These are phyloP conservation scores for Hibiscus syriacus DNA, from an alignment of 345 rosid genomes.

Conservation along the genomic window DNA sequence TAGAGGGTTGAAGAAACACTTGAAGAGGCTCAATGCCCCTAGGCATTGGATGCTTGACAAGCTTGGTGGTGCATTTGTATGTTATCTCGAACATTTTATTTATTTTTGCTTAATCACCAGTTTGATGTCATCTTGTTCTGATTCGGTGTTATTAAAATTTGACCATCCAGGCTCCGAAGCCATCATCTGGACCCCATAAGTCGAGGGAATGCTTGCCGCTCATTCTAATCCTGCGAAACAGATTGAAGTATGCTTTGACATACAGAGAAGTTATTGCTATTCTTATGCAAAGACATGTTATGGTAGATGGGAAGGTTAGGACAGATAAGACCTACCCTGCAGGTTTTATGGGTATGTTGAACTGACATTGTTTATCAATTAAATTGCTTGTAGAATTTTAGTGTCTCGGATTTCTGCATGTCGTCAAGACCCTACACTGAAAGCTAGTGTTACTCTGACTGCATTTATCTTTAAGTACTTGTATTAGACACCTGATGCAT, in stretches of 20 bases:
- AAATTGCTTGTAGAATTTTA: too few species aligned
- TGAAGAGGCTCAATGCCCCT: too few species aligned
- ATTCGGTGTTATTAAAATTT: neutral
- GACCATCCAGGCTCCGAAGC: constrained; percentile 56
- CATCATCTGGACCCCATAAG: constrained; percentile 80
- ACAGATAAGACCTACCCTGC: constrained; percentile 78
- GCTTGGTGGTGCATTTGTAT: constrained; percentile 53
- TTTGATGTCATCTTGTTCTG: neutral
- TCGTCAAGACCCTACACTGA: neutral
- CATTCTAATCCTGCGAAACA: constrained; percentile 45
- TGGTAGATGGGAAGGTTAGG: constrained; percentile 76
- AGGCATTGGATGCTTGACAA: too few species aligned
- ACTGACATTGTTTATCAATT: neutral
- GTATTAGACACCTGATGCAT: too few species aligned
- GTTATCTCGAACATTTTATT: constrained; percentile 5
- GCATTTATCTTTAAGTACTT: neutral
- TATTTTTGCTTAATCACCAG: neutral
- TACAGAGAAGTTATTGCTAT: constrained; percentile 61
- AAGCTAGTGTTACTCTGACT: neutral
- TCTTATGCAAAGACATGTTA: constrained; percentile 69
- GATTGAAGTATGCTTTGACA: constrained; percentile 51
- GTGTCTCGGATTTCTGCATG: neutral
- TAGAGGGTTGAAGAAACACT: constrained; percentile 55
- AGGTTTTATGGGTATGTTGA: constrained; percentile 71
- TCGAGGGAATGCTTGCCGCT: constrained; percentile 69